These are phyloP conservation scores for Fusarium buharicum DNA, from an alignment of 2,329 filamentous ascomycete genomes.

Conservation along the genomic window DNA sequence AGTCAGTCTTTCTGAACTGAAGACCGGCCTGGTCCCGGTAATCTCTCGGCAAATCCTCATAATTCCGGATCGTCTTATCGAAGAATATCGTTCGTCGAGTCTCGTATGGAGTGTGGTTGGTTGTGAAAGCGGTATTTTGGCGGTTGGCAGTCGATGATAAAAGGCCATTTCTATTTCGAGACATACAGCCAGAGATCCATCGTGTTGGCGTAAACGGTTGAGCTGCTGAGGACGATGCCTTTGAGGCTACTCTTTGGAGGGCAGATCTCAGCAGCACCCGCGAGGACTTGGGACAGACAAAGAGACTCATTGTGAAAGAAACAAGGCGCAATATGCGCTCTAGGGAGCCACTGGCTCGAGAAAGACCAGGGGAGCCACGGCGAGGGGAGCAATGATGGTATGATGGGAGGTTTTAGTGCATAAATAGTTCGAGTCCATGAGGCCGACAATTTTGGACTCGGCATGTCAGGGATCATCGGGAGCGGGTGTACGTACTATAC, in stretches of 20 bases:
- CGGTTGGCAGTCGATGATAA: conserved; percentile 16
- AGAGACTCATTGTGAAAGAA: conserved; percentile 44
- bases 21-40: conserved; percentile 68
- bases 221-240: conserved; percentile 25
- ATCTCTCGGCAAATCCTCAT: conserved; percentile 65
- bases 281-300: conserved; percentile 46
- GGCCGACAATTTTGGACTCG: conserved; percentile 39
- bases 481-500: conserved; percentile 35
- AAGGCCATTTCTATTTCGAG: conserved; percentile 13
- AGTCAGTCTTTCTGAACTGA: conserved; percentile 61
- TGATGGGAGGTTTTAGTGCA: conserved; percentile 37
- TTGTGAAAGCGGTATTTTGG: conserved; percentile 22
- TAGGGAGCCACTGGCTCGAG: conserved; percentile 37
- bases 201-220: conserved; percentile 38
- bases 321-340: conserved; percentile 42
- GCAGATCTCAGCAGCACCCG: conserved; percentile 47
- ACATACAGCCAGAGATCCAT: conserved; percentile 39
- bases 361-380: conserved; percentile 32
- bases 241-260: conserved; percentile 41
- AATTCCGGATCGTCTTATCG: conserved; percentile 59
- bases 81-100: conserved; percentile 51
- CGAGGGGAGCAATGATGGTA: conserved; percentile 25
- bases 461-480: conserved; percentile 10
- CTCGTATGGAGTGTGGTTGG: conserved; percentile 31
- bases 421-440: conserved; percentile 42